These are phyloP conservation scores for Lotmaria passim DNA, from an alignment of 208 protist genomes.

Conservation along the genomic window DNA sequence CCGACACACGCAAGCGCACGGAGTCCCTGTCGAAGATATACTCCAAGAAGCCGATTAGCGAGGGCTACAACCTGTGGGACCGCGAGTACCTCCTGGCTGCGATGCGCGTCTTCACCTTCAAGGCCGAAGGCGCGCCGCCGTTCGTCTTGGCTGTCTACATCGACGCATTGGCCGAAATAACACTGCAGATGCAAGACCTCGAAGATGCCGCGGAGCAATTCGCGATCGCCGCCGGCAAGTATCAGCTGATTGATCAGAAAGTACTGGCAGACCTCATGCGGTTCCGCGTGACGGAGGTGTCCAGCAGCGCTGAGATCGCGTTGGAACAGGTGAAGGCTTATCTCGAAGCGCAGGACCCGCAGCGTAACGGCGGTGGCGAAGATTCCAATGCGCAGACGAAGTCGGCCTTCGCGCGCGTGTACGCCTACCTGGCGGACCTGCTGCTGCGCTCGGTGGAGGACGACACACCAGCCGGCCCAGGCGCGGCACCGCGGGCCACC, in stretches of 20 bases:
- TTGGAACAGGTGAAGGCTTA: conserved; percentile 60
- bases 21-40: conserved; percentile 90
- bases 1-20: conserved; percentile 72
- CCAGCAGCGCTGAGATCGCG: conserved; percentile 57
- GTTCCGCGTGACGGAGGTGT: conserved; percentile 65
- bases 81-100: conserved; percentile 86
- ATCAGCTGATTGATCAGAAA: conserved; percentile 80
- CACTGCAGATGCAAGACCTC: conserved; percentile 72
- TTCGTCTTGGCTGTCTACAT: conserved; percentile 87
- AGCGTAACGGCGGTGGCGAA: conserved; percentile 37
- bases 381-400: conserved; percentile 32
- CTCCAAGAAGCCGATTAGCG: conserved; percentile 83
- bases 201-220: conserved; percentile 89
- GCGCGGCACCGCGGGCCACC: conserved; percentile 7
- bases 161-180: conserved; percentile 83
- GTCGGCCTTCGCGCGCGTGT: conserved; percentile 61
- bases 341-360: conserved; percentile 50
- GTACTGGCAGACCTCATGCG: conserved; percentile 81
- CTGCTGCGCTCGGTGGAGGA: conserved; percentile 48
- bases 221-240: conserved; percentile 77
- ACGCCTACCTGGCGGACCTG: conserved; percentile 79
- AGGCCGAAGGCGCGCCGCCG: conserved; percentile 82
- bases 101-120: conserved; percentile 90
- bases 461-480: background rate
- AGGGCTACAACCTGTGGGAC: conserved; percentile 91